phyloP scores from a whole-genome alignment of 441 rosid genomes.

The Brassica hybrid region DNA sequence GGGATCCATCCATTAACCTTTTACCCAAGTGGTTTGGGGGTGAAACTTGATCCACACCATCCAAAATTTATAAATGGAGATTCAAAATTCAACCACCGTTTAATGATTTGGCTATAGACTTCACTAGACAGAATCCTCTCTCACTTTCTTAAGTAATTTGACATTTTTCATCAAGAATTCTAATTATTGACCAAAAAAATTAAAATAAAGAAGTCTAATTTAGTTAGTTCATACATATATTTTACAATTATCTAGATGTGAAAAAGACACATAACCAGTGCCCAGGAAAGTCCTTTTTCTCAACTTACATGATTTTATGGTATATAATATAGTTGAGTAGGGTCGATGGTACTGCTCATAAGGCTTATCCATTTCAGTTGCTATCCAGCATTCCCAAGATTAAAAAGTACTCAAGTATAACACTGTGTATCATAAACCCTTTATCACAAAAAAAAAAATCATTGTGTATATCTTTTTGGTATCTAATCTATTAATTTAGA shows the following conservation, averaged over 20 bases:
- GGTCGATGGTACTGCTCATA: slow-evolving; percentile 15
- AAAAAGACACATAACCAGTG: slow-evolving; percentile 12
- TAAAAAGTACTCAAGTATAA: neutral
- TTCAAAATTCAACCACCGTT: neutral
- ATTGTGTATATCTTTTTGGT: neutral
- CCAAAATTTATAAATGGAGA: neutral
- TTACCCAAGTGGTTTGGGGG: neutral
- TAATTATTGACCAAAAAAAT: too few species aligned
- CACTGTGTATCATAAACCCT: neutral
- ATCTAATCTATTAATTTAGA: too few species aligned
- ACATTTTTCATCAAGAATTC: neutral
- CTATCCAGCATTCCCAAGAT: slow-evolving; percentile 6
- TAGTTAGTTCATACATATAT: neutral
- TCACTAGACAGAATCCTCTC: neutral
- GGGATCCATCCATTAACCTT: slow-evolving; percentile 3
- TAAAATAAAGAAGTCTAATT: too few species aligned
- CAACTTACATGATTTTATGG: slow-evolving; percentile 1
- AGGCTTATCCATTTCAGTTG: slow-evolving; percentile 24
- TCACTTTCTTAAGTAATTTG: neutral
- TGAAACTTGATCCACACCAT: neutral
- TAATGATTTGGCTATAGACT: neutral
- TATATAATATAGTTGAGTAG: slow-evolving; percentile 13
- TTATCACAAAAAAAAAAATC: neutral
- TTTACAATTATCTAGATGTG: neutral
- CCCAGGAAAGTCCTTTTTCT: slow-evolving; percentile 1